Evolutionary conservation across 192 early-diverging fungal species (phyloP).

Genomic region (Haplosporangium gracile): DNA sequence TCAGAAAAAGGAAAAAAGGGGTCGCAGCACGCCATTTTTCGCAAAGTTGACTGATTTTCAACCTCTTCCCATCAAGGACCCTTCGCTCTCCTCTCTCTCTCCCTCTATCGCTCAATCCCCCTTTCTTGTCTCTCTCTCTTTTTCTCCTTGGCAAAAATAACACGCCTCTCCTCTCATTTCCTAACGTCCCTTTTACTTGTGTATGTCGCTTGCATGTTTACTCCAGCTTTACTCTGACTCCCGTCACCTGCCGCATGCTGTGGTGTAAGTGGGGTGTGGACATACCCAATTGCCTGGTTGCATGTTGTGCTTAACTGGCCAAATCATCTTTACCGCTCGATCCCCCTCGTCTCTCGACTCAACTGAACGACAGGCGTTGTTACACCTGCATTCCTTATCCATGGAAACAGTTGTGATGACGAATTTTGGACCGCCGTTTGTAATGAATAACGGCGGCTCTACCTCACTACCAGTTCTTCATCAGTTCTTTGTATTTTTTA

Average conservation of each 20-base stretch:
- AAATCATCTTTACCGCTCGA: neutral
- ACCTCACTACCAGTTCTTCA: neutral
- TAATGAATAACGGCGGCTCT: neutral
- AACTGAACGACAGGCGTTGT: neutral
- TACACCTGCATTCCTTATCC: neutral
- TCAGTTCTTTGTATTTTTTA: neutral
- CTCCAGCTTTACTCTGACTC: neutral
- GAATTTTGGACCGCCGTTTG: neutral
- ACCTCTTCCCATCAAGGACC: neutral
- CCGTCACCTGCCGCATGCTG: neutral
- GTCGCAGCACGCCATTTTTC: slow-evolving; percentile 21
- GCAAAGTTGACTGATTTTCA: slow-evolving; percentile 16
- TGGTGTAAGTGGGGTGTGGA: neutral
- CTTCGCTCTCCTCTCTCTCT: neutral
- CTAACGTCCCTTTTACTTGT: neutral
- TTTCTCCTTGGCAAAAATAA: neutral
- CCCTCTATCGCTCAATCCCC: neutral
- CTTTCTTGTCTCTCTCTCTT: neutral
- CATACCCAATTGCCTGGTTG: neutral
- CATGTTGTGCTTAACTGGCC: slow-evolving; percentile 3
- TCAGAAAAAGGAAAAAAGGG: too few species aligned
- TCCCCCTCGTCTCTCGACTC: neutral
- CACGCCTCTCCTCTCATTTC: neutral
- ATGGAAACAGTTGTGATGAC: neutral
- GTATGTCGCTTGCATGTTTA: neutral